phyloP scores from a whole-genome alignment of 805 yeast genomes.

The Cyberlindnera subsufficiens region DNA sequence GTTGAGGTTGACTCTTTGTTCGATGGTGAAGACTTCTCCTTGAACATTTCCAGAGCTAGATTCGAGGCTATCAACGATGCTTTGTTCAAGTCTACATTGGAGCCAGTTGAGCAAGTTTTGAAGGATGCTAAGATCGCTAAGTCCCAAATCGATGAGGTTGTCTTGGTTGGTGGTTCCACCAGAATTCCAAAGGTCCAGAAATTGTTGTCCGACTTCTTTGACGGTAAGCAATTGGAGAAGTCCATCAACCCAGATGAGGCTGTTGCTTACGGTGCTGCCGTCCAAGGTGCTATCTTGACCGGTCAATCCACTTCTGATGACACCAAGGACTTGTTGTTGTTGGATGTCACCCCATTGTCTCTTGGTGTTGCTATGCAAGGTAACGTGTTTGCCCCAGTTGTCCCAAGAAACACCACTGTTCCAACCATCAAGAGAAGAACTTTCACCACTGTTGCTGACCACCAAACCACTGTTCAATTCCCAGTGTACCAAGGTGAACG shows the following conservation, averaged over 20 bases:
- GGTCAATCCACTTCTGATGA: slow-evolving; percentile 80
- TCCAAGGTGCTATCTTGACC: slow-evolving; percentile 97
- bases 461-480: slow-evolving; percentile 98
- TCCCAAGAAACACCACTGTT: slow-evolving; percentile 98
- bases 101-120: slow-evolving; percentile 92
- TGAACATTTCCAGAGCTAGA: slow-evolving; percentile 95
- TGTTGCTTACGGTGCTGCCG: slow-evolving; percentile 99
- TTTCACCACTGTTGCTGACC: slow-evolving; percentile 97
- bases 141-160: slow-evolving; percentile 87
- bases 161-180: slow-evolving; percentile 97
- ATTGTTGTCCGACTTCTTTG: slow-evolving; percentile 89
- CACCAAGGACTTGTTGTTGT: slow-evolving; percentile 90
- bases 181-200: slow-evolving; percentile 98
- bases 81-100: slow-evolving; percentile 87
- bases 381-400: slow-evolving; percentile 97
- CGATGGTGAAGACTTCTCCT: slow-evolving; percentile 93
- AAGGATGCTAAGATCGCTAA: slow-evolving; percentile 86
- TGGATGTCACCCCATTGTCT: slow-evolving; percentile 97
- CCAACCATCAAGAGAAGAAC: slow-evolving; percentile 99
- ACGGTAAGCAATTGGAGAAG: slow-evolving; percentile 95
- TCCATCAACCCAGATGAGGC: slow-evolving; percentile 99
- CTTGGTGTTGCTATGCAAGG: slow-evolving; percentile 99
- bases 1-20: slow-evolving; percentile 93
- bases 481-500: slow-evolving; percentile 99
- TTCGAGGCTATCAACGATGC: slow-evolving; percentile 94